Evolutionary conservation across 768 basidiomycete genomes (phyloP), one percentile per base, ranked within the genome.

Genomic region (Goffeauzyma gilvescens): DNA sequence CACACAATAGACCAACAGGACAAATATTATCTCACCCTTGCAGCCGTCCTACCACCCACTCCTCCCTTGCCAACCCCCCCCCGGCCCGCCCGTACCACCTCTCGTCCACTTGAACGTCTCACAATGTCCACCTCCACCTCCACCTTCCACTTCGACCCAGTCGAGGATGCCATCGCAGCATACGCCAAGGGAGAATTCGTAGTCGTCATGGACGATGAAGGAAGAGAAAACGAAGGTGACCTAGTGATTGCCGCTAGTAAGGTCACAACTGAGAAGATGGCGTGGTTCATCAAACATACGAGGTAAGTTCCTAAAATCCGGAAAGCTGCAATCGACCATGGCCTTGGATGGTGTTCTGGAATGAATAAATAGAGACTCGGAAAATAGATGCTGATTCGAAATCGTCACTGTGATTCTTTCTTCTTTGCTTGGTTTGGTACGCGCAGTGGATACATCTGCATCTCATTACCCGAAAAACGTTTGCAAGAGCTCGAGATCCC

Each of bases 171-270:
- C 0, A 63, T 95, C 21, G 71, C 63, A 5, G 80, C 81, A 2
- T 81, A 86, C 57, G 68, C 67, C 2, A 69, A 69, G 4, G 89
- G 89, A 1, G 83, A 90, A 58, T 87, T 95, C 51, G 70, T 98
- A 42, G 82, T 98, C 1, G 93, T 96, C 5, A 86, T 95, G 80
- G 93, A 98, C 62, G 90, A 96, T 64, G 83, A 93, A 65, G 70
- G 71, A 50, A 70, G 93, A 46, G 93, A 98, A 67, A 98, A 98
- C 60, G 93, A 98, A 60, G 90, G 93, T 2, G 93, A 98, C 63
- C 67, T 98, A 45, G 85, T 95, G 58, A 79, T 86, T 56, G 76
- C 90, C 12, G 93, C 76, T 2, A 70, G 71, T 20, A 73, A 76
- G 39, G 77, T 83, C 51, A 85, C 87, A 28, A 83, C 85, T 1